Evolutionary conservation across 345 rosid species (phyloP).

Genomic region (Stellera chamaejasme): DNA sequence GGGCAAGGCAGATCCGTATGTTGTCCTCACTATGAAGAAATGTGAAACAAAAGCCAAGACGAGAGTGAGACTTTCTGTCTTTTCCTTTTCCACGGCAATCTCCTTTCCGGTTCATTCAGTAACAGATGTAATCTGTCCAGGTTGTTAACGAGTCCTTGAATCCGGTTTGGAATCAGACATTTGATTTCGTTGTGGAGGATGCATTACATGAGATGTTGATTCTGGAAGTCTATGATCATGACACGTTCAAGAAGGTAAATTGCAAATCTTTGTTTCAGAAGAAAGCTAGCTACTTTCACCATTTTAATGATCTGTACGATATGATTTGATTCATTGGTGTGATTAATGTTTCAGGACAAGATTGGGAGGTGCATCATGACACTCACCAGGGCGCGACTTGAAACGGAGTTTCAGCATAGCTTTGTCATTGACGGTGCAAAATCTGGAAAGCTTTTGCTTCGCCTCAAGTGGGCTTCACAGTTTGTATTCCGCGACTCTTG

Average conservation of each 20-base stretch:
- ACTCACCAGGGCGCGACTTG: conserved; percentile 65
- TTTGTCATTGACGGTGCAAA: conserved; percentile 51
- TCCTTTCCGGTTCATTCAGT: neutral
- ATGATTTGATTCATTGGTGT: neutral
- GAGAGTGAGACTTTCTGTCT: conserved; percentile 36
- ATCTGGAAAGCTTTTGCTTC: conserved; percentile 57
- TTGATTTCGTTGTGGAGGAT: conserved; percentile 92
- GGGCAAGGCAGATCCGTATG: conserved; percentile 86
- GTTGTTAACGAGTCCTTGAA: conserved; percentile 68
- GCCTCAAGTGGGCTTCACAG: conserved; percentile 76
- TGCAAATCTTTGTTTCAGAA: neutral
- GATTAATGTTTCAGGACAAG: conserved; percentile 44
- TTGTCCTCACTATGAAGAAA: conserved; percentile 67
- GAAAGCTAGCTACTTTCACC: neutral
- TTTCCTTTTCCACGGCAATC: neutral
- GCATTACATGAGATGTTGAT: conserved; percentile 77
- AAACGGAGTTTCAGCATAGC: conserved; percentile 62
- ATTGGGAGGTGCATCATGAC: conserved; percentile 84
- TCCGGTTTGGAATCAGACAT: conserved; percentile 96
- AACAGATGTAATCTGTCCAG: conserved; percentile 21
- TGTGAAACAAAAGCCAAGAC: conserved; percentile 57
- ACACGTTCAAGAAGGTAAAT: conserved; percentile 76
- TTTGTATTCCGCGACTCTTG: conserved; percentile 45
- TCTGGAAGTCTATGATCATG: conserved; percentile 75
- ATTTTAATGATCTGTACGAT: neutral